phyloP scores from a whole-genome alignment of 1,284 basidiomycete genomes.

The Ustilago xerochloae region DNA sequence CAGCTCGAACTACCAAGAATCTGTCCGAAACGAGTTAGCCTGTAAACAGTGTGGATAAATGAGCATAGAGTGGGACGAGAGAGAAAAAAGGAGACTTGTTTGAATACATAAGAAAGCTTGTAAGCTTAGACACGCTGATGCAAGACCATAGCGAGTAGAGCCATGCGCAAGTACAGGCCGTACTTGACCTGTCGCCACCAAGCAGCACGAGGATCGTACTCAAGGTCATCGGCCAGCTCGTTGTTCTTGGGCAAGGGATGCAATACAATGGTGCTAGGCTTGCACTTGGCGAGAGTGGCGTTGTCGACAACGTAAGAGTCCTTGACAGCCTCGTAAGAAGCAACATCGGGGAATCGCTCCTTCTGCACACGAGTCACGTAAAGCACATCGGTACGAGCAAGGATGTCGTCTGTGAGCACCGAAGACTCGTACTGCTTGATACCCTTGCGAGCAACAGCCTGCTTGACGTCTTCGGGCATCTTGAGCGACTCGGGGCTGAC shows the following conservation, averaged over 20 bases:
- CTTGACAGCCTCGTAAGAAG: conserved; percentile 90
- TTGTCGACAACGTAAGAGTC: conserved; percentile 94
- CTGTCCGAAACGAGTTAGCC: background rate
- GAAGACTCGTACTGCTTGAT: conserved; percentile 82
- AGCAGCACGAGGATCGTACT: conserved; percentile 93
- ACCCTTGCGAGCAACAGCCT: conserved; percentile 72
- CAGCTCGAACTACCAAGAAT: conserved; percentile 10
- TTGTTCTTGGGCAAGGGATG: conserved; percentile 94
- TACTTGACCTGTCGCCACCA: conserved; percentile 99
- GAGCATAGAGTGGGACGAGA: background rate
- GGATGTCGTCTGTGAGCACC: conserved; percentile 82
- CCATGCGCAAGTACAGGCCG: conserved; percentile 78
- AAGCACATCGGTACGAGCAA: conserved; percentile 92
- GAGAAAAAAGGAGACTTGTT: background rate
- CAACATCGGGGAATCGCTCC: conserved; percentile 86
- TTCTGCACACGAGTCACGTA: conserved; percentile 97
- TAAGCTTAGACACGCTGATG: conserved; percentile 26
- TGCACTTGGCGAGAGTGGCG: conserved; percentile 87
- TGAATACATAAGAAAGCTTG: background rate
- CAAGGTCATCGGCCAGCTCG: conserved; percentile 98
- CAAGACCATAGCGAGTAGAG: conserved; percentile 64
- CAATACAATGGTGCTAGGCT: conserved; percentile 97
- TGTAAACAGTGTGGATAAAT: background rate
- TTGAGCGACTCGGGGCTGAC: conserved; percentile 89
- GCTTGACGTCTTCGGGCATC: conserved; percentile 89